Base-by-base conservation (phyloP, 495 filamentous ascomycete species). In the Parathielavia hyrcaniae region DNA sequence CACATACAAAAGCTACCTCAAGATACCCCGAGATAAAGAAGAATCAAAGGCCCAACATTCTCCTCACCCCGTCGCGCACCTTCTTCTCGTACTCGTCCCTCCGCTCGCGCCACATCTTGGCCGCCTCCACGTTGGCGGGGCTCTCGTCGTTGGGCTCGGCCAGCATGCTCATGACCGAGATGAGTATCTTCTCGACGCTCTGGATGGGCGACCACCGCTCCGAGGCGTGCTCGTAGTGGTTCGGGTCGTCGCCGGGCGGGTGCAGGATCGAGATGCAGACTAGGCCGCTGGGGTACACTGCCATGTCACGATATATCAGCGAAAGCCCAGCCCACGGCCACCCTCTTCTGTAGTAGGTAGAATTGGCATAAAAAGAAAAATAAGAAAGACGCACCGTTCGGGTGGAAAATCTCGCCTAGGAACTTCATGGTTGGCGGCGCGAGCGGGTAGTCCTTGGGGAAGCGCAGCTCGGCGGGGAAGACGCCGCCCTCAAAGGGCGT, bases 201-300 rank as follows among this genome's bases (percentile, higher is more conserved):
- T 97, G 93, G 45, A 99, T 96, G 43, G 93, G 93, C 43, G 84
- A 87, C 93, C 93, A 99, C 49, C 93, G 81, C 77, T 99, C 93
- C 19, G 84, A 87, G 22, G 95, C 95, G 64, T 92, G 88, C 74
- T 99, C 93, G 77, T 99, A 99, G 72, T 97, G 95, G 72, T 95
- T 95, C 60, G 93, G 91, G 73, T 99, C 93, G 70, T 99, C 95
- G 62, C 91, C 91, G n/a, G 93, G 93, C 5, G 95, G 86, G 75
- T 99, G 93, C 11, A 99, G 84, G 77, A 99, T 99, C 14, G 88
- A 93, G 60, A 99, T 99, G 74, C 93, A 99, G 58, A 99, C 93
- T 19, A 86, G 77, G 58, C 93, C 93, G 68, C 84, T 89, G 36
- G 88, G 81, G 68, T 98, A 98, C 34, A 98, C 93, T 97, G 51